Evolutionary conservation across 2,329 filamentous ascomycete genomes (phyloP).

Genomic region (Paraphaeosphaeria minitans): DNA sequence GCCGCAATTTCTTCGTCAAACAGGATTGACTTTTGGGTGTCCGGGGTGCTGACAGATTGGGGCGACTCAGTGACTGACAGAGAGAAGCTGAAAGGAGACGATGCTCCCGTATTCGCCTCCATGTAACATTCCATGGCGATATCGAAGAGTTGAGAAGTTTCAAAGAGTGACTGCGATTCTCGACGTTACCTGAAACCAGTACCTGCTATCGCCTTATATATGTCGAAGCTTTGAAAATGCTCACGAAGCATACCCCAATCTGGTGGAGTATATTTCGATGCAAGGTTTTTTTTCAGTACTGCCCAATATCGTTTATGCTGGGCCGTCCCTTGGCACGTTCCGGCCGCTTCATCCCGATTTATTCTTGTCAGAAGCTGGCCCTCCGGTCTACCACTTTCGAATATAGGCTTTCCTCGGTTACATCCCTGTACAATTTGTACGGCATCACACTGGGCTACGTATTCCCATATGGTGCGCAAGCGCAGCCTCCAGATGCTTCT

Average conservation of each 20-base stretch:
- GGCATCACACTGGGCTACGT: slow-evolving; percentile 32
- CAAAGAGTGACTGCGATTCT: slow-evolving; percentile 24
- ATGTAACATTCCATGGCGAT: slow-evolving; percentile 30
- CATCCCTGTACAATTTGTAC: slow-evolving; percentile 44
- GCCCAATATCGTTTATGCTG: slow-evolving; percentile 43
- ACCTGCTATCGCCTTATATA: slow-evolving; percentile 44
- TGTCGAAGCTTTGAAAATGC: slow-evolving; percentile 23
- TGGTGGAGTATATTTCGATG: slow-evolving; percentile 41
- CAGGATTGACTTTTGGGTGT: slow-evolving; percentile 51
- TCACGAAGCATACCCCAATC: slow-evolving; percentile 33
- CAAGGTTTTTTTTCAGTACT: slow-evolving; percentile 38
- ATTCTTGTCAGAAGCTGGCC: slow-evolving; percentile 35
- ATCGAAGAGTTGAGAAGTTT: slow-evolving; percentile 11
- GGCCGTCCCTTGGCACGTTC: slow-evolving; percentile 38
- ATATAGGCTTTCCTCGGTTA: slow-evolving; percentile 42
- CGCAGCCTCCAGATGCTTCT: slow-evolving; percentile 25
- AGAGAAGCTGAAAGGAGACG: slow-evolving; percentile 37
- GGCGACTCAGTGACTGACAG: slow-evolving; percentile 30
- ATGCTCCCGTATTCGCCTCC: slow-evolving; percentile 28
- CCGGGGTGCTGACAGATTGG: slow-evolving; percentile 49
- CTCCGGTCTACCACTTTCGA: slow-evolving; percentile 40
- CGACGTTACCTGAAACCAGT: slow-evolving; percentile 23
- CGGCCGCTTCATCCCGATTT: slow-evolving; percentile 41
- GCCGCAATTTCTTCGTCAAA: slow-evolving; percentile 55
- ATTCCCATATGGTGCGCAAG: slow-evolving; percentile 30